Evolutionary conservation across 306 rosid species (phyloP).

Genomic region (Lupinus albus): DNA sequence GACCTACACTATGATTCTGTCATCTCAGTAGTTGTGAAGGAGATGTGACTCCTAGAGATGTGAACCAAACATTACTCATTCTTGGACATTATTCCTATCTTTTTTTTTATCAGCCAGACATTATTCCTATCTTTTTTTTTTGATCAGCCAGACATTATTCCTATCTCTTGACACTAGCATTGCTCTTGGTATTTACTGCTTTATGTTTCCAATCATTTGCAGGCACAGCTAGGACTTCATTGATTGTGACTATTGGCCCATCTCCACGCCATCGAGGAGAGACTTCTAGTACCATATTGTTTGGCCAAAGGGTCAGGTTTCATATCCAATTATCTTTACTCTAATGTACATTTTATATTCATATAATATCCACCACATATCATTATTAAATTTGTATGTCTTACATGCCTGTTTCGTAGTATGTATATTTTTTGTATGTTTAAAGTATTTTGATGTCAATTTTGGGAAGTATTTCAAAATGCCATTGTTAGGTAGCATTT

Average conservation of each 20-base stretch:
- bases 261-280: slow-evolving; percentile 99
- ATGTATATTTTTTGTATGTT: slow-evolving; percentile 13
- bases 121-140: too few species aligned
- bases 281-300: slow-evolving; percentile 89
- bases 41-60: background rate
- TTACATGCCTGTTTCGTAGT: slow-evolving; percentile 11
- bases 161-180: slow-evolving; percentile 2
- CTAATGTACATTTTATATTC: background rate
- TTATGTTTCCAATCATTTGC: slow-evolving; percentile 35
- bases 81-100: slow-evolving; percentile 16
- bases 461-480: slow-evolving; percentile 25
- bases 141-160: slow-evolving; percentile 22
- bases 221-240: slow-evolving; percentile 98
- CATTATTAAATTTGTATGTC: background rate
- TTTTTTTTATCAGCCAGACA: too few species aligned
- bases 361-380: slow-evolving; percentile 20
- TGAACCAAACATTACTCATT: background rate
- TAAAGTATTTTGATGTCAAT: slow-evolving; percentile 20
- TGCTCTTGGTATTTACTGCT: background rate
- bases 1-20: background rate
- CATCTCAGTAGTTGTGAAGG: background rate
- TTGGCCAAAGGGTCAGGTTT: slow-evolving; percentile 92
- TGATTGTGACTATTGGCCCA: slow-evolving; percentile 95
- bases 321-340: slow-evolving; percentile 21
- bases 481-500: background rate